Evolutionary conservation across 495 filamentous ascomycete genomes (phyloP).

Genomic region (Glutinoglossum americanum): DNA sequence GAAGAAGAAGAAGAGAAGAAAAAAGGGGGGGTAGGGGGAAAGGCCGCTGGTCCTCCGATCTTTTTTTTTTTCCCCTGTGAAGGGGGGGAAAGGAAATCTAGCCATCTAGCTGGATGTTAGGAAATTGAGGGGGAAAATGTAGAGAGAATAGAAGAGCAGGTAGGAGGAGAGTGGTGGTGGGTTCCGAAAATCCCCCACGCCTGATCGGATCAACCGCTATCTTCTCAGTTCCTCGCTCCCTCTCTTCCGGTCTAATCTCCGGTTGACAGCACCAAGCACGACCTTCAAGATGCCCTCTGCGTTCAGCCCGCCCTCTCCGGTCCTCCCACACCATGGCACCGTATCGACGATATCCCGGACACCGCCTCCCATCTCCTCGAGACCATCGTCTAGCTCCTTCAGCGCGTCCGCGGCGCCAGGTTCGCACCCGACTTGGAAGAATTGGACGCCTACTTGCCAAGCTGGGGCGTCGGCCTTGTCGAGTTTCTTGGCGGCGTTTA

Average conservation of each 20-base stretch:
- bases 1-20: no score
- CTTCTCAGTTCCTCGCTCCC: background rate
- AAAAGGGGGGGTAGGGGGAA: no score
- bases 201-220: background rate
- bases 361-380: conserved; percentile 30
- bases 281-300: conserved; percentile 56
- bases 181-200: no score
- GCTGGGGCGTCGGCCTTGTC: conserved; percentile 51
- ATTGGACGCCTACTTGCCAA: conserved; percentile 86
- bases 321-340: conserved; percentile 40
- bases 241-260: conserved; percentile 30
- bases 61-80: no score
- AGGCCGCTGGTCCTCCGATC: no score
- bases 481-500: conserved; percentile 41
- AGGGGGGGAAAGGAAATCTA: no score
- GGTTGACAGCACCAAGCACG: conserved; percentile 56
- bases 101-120: no score
- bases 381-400: conserved; percentile 55
- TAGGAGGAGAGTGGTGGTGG: no score
- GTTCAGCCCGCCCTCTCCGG: conserved; percentile 16
- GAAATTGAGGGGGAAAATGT: no score
- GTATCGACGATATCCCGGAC: conserved; percentile 90
- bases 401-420: conserved; percentile 37
- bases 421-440: conserved; percentile 86
- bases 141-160: no score